Evolutionary conservation across 371 early-diverging fungal genomes (phyloP).

Genomic region (Mortierella sp.): DNA sequence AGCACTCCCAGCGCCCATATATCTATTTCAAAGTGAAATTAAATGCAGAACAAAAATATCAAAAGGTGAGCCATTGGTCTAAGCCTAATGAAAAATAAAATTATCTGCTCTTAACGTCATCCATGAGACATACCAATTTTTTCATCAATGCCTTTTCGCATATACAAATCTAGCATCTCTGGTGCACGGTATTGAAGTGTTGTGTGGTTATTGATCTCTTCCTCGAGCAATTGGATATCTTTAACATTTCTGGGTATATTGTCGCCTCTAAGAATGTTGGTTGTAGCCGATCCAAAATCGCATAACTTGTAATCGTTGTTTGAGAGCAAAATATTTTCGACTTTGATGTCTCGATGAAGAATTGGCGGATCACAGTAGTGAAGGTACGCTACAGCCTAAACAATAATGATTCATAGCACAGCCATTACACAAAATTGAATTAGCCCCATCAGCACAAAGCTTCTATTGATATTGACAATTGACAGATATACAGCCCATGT

Average conservation of each 20-base stretch:
- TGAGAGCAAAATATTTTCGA: constrained; percentile 65
- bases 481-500: no score
- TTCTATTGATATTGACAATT: background rate
- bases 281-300: constrained; percentile 95
- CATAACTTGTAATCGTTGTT: constrained; percentile 86
- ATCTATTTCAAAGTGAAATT: constrained; percentile 16
- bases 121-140: constrained; percentile 75
- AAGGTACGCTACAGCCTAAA: constrained; percentile 89
- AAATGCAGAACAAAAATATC: background rate
- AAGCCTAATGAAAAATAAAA: background rate
- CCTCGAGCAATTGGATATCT: constrained; percentile 85
- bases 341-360: constrained; percentile 91
- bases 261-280: constrained; percentile 66
- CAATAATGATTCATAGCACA: background rate
- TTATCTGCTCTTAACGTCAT: background rate
- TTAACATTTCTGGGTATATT: constrained; percentile 64
- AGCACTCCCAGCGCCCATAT: constrained; percentile 90
- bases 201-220: constrained; percentile 88
- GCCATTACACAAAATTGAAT: background rate
- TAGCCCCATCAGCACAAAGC: background rate
- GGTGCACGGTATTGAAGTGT: constrained; percentile 96
- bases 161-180: constrained; percentile 92
- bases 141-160: constrained; percentile 83
- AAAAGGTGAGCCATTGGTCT: constrained; percentile 1
- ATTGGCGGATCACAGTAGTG: constrained; percentile 84